Percentiles rank a stretch among this genome's conserved stretches.
These are phyloP conservation scores for Pichia californica DNA, from an alignment of 805 yeast genomes.

Conservation along the genomic window DNA sequence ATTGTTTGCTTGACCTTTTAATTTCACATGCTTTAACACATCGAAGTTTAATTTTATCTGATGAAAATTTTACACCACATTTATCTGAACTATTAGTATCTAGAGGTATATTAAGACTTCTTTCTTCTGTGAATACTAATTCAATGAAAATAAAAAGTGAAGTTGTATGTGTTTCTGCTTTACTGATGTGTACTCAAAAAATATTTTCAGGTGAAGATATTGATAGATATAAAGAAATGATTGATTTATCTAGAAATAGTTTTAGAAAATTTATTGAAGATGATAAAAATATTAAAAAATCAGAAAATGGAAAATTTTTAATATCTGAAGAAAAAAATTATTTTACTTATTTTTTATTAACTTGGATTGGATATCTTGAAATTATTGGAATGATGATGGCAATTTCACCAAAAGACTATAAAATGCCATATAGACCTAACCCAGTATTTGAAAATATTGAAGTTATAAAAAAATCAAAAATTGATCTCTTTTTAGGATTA, in stretches of 20 bases:
- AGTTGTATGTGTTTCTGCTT: slow-evolving; percentile 7
- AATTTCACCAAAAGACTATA: slow-evolving; percentile 3
- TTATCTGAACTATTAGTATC: slow-evolving; percentile 5
- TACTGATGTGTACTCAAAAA: slow-evolving; percentile 8
- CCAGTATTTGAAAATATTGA: slow-evolving; percentile 1
- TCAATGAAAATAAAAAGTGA: slow-evolving; percentile 1
- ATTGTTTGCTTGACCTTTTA: slow-evolving; percentile 48
- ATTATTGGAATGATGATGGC: slow-evolving; percentile 11
- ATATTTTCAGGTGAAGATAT: slow-evolving; percentile 6
- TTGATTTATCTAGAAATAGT: slow-evolving; percentile 3
- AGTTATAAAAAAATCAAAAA: slow-evolving; percentile 20
- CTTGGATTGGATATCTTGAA: slow-evolving; percentile 11
- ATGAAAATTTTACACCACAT: slow-evolving; percentile 5
- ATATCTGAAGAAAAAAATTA: slow-evolving; percentile 3
- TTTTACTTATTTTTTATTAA: slow-evolving; percentile 3
- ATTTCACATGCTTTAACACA: slow-evolving; percentile 43
- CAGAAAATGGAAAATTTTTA: slow-evolving; percentile 6
- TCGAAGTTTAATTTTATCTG: slow-evolving; percentile 14
- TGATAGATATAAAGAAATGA: slow-evolving; percentile 6
- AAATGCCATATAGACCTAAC: slow-evolving; percentile 8
- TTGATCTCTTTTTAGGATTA: slow-evolving; percentile 59
- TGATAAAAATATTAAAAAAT: neutral
- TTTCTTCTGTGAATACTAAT: neutral
- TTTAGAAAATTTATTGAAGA: slow-evolving; percentile 2
- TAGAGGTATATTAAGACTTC: slow-evolving; percentile 3